Evolutionary conservation across 225 moss, liverwort and hornwort species (phyloP), one percentile per base, ranked within the genome.

Genomic region (Bryoerythrophyllum caledonicum): DNA sequence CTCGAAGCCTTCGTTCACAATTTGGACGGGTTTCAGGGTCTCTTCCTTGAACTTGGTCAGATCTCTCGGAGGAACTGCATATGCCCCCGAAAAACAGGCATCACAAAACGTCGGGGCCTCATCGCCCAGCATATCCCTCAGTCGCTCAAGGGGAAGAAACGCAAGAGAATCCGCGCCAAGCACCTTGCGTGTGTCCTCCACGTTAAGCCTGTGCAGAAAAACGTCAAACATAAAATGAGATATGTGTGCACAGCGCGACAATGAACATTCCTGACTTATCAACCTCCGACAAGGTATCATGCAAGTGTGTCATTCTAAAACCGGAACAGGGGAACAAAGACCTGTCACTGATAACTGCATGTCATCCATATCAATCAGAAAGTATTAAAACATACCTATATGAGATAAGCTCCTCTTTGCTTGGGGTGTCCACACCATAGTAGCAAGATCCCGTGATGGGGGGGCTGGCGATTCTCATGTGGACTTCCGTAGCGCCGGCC

Each of bases 371-470:
- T 59, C 46, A 60, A 19, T 51, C 19, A 6, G 12, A 37, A 4
- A 15, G 35, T n/a, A 24, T 13, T 77, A 16, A 69, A 38, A 17
- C 21, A 10, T 72, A 83, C 83, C 83, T 85, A 58, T 86, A 80
- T 2, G 94, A 94, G 10, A 94, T 91, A 11, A 94, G 82, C 67
- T 94, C 94, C 67, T 94, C 91, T 41, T 84, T 82, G 65, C 90
- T 86, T 37, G 94, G 94, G 23, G 94, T 94, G 63, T 94, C 94
- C 5, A 94, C 94, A 30, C 94, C 94, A 40, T 94, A 94, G 68
- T 94, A 94, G 71, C 94, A 94, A 49, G 94, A 94, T 11, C 94
- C 94, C 10, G 86, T 85, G 23, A 94, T 94, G 6, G 94, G 94
- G n/a, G 94, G 94, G 41, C 94, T 94, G 2, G 94, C 94, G 35